These are phyloP conservation scores for Nannochloris sp. DNA, from an alignment of 139 green algal genomes.

Conservation along the genomic window DNA sequence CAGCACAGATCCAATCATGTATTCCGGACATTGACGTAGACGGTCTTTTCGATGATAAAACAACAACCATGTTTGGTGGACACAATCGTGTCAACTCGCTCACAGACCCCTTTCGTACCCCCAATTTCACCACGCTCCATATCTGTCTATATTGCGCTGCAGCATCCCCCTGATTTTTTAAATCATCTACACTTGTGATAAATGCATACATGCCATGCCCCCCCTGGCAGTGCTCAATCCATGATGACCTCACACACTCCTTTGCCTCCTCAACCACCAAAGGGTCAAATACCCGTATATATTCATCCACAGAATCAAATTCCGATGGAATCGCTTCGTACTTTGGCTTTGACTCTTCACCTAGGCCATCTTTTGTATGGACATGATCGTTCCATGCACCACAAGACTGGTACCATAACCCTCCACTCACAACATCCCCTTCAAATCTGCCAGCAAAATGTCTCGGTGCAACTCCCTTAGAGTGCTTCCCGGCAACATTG, in stretches of 20 bases:
- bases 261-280: slow-evolving; percentile 74
- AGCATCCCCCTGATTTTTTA: neutral
- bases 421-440: too few relatives aligned
- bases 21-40: neutral
- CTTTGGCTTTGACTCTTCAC: too few relatives aligned
- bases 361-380: too few relatives aligned
- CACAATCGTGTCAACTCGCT: neutral
- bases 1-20: neutral
- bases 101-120: neutral
- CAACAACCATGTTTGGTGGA: neutral
- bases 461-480: too few relatives aligned
- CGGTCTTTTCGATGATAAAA: neutral
- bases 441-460: too few relatives aligned
- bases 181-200: slow-evolving; percentile 13
- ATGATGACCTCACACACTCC: slow-evolving; percentile 36
- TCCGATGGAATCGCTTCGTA: slow-evolving; percentile 10
- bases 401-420: too few relatives aligned
- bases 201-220: slow-evolving; percentile 14
- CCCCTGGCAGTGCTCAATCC: slow-evolving; percentile 33
- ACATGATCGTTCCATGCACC: too few relatives aligned
- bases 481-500: too few relatives aligned
- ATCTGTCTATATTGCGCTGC: neutral
- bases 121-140: neutral
- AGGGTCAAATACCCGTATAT: slow-evolving; percentile 59
- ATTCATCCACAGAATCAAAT: slow-evolving; percentile 39